A percentile compares a stretch with the other conserved stretches of the same genome.
phyloP scores from a whole-genome alignment of 805 yeast genomes.

The Starmerella tilneyi region DNA sequence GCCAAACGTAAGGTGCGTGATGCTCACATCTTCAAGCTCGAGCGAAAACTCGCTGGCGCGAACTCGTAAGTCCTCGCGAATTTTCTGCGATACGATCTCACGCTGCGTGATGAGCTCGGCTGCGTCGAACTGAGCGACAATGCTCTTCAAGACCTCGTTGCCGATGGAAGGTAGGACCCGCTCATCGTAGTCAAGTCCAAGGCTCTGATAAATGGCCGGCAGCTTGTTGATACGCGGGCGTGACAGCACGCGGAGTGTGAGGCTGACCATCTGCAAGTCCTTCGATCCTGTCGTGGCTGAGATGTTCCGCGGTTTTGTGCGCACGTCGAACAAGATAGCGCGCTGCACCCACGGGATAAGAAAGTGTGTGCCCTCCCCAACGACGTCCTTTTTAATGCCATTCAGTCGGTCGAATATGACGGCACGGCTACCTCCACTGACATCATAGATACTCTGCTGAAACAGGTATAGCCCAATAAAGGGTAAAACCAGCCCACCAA shows the following conservation, averaged over 20 bases:
- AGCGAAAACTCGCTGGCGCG: conserved; percentile 86
- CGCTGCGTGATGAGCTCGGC: conserved; percentile 96
- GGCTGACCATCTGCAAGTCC: conserved; percentile 89
- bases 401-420: conserved; percentile 84
- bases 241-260: conserved; percentile 86
- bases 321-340: conserved; percentile 81
- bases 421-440: conserved; percentile 91
- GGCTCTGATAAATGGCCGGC: conserved; percentile 78
- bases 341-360: conserved; percentile 91
- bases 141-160: conserved; percentile 78
- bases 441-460: conserved; percentile 84
- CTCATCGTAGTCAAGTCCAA: conserved; percentile 92
- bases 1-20: conserved; percentile 96
- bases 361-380: conserved; percentile 96
- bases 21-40: conserved; percentile 89
- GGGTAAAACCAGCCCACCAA: conserved; percentile 26
- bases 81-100: conserved; percentile 82
- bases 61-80: conserved; percentile 70
- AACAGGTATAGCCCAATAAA: conserved; percentile 44
- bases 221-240: conserved; percentile 79
- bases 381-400: conserved; percentile 80
- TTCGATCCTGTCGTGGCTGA: conserved; percentile 93
- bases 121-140: conserved; percentile 90
- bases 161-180: conserved; percentile 87
- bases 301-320: conserved; percentile 88